Evolutionary conservation across 139 green algal species (phyloP).

Genomic region (Ettlia oleoabundans): DNA sequence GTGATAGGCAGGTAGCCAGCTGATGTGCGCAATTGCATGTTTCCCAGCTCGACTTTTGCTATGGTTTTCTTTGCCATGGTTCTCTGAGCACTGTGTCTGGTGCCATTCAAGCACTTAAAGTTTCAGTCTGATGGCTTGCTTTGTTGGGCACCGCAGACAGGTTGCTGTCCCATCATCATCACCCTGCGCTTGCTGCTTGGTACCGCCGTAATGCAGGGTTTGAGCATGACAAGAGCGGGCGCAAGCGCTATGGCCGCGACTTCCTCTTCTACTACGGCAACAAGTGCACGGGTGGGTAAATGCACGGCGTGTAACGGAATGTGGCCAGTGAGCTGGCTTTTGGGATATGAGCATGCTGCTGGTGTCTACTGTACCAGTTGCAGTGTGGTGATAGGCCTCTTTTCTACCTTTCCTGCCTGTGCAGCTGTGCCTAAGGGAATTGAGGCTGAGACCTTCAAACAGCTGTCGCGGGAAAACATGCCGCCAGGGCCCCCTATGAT

Average conservation of each 20-base stretch:
- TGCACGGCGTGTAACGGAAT: not conserved
- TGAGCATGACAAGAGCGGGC: conserved; percentile 25
- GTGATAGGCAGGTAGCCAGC: not conserved
- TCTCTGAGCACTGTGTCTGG: not conserved
- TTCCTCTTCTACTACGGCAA: conserved; percentile 41
- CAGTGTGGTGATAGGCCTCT: too few species aligned
- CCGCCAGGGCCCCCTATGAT: conserved; percentile 20
- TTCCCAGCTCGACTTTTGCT: not conserved
- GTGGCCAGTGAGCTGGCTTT: too few species aligned
- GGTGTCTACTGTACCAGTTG: too few species aligned
- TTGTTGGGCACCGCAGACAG: too few species aligned
- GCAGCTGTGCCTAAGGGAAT: conserved; percentile 25
- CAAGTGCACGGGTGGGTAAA: conserved; percentile 6
- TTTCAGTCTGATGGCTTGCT: not conserved
- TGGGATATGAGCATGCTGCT: too few species aligned
- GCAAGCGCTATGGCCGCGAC: conserved; percentile 27
- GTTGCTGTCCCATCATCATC: too few species aligned
- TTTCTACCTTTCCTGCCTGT: not conserved
- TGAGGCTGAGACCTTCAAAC: conserved; percentile 26
- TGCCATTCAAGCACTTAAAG: too few species aligned
- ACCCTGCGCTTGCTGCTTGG: too few species aligned
- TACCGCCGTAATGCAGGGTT: conserved; percentile 1
- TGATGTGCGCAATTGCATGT: too few species aligned
- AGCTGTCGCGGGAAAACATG: conserved; percentile 28
- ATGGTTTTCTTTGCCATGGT: too few species aligned